phyloP scores from a whole-genome alignment of 2,329 filamentous ascomycete species.

The Penicillium sclerotiorum region DNA sequence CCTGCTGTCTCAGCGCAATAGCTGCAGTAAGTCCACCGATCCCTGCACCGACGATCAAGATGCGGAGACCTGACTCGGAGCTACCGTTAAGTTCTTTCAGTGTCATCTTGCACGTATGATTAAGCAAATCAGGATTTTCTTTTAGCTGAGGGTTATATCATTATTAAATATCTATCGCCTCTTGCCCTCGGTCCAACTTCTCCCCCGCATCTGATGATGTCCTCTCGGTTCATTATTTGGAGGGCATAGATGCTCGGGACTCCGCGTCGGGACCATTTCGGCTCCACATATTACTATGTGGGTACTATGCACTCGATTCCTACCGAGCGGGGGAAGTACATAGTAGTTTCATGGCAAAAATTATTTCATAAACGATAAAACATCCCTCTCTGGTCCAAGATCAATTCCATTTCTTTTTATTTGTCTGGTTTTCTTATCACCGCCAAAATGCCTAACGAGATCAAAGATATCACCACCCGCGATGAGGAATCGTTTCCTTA shows the following conservation, averaged over 20 bases:
- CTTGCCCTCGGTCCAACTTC: neutral
- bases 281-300: conserved; percentile 26
- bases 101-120: conserved; percentile 16
- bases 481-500: conserved; percentile 45
- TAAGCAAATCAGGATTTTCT: neutral
- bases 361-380: too few relatives aligned
- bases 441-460: conserved; percentile 29
- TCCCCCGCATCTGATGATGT: neutral
- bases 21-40: conserved; percentile 38
- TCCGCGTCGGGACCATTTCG: conserved; percentile 22
- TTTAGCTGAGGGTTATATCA: neutral
- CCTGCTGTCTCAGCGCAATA: conserved; percentile 56
- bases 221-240: conserved; percentile 10
- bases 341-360: neutral
- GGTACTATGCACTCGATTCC: neutral
- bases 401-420: too few relatives aligned
- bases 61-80: conserved; percentile 22
- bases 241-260: neutral
- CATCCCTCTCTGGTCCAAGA: too few relatives aligned
- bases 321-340: conserved; percentile 6
- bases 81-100: conserved; percentile 13
- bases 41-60: conserved; percentile 38
- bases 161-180: neutral
- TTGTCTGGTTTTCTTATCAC: too few relatives aligned
- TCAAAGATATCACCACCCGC: conserved; percentile 35